Evolutionary conservation across 2,329 filamentous ascomycete genomes (phyloP).

Genomic region (Decorospora gaudefroyi): DNA sequence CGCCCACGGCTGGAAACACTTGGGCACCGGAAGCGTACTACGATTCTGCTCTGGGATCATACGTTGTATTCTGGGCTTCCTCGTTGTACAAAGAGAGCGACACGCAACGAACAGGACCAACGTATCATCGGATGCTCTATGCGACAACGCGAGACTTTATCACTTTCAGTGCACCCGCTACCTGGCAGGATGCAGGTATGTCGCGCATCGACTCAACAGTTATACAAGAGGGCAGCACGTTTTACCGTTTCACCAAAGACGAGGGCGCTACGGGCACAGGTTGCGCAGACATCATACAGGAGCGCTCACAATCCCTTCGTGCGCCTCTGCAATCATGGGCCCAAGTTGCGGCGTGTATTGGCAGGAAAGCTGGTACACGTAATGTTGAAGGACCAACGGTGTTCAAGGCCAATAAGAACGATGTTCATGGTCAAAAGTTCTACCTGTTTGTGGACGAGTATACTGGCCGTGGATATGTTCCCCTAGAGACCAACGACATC

Average conservation of each 20-base stretch:
- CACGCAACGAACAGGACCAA: slow-evolving; percentile 48
- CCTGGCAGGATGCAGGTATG: slow-evolving; percentile 59
- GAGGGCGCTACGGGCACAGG: slow-evolving; percentile 57
- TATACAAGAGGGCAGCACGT: slow-evolving; percentile 49
- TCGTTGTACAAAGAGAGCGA: slow-evolving; percentile 53
- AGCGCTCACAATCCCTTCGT: slow-evolving; percentile 52
- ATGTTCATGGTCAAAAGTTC: slow-evolving; percentile 58
- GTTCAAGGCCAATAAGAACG: slow-evolving; percentile 57
- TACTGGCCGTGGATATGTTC: slow-evolving; percentile 57
- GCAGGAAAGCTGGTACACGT: slow-evolving; percentile 54
- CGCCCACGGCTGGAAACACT: slow-evolving; percentile 57
- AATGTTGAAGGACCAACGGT: slow-evolving; percentile 59
- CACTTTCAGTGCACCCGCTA: slow-evolving; percentile 53
- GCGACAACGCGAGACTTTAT: slow-evolving; percentile 57
- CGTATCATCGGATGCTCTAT: slow-evolving; percentile 61
- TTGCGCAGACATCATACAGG: slow-evolving; percentile 61
- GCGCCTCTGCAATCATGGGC: slow-evolving; percentile 53
- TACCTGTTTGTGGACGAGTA: slow-evolving; percentile 63
- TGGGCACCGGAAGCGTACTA: slow-evolving; percentile 61
- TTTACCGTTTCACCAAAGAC: slow-evolving; percentile 62
- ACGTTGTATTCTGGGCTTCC: slow-evolving; percentile 56
- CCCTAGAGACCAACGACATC: slow-evolving; percentile 57
- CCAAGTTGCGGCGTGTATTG: slow-evolving; percentile 56
- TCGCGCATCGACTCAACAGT: slow-evolving; percentile 61
- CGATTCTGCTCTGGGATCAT: slow-evolving; percentile 51